These are phyloP conservation scores for Boletus semigastroideus DNA, from an alignment of 1,284 basidiomycete genomes.

Conservation along the genomic window DNA sequence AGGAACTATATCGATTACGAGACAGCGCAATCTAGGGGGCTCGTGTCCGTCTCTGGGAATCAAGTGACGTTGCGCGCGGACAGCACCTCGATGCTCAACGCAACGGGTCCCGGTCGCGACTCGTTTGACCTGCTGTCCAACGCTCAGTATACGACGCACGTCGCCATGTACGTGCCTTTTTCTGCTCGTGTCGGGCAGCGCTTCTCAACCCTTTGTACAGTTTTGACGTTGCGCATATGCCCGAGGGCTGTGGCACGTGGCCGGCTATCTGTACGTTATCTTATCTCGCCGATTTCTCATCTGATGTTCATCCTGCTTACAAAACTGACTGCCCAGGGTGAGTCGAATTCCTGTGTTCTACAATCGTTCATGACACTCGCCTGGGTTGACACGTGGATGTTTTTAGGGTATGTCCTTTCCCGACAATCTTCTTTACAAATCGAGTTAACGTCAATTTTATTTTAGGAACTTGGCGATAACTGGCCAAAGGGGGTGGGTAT, in stretches of 20 bases:
- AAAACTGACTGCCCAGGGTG: constrained; percentile 15
- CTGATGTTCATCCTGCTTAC: neutral
- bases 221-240: constrained; percentile 39
- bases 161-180: constrained; percentile 30
- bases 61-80: constrained; percentile 22
- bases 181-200: neutral
- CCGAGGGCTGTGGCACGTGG: constrained; percentile 40
- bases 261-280: constrained; percentile 33
- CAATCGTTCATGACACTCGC: constrained; percentile 4
- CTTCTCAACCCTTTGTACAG: constrained; percentile 13
- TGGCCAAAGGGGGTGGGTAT: constrained; percentile 28
- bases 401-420: constrained; percentile 14
- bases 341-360: constrained; percentile 3
- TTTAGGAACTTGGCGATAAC: constrained; percentile 24
- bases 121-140: constrained; percentile 36
- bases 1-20: constrained; percentile 17
- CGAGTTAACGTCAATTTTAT: neutral
- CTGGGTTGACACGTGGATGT: neutral
- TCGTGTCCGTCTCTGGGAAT: constrained; percentile 14
- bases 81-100: constrained; percentile 11
- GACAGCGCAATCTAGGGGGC: constrained; percentile 13
- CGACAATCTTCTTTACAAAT: neutral
- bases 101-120: constrained; percentile 37
- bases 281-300: neutral
- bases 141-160: constrained; percentile 32